Conservation (phyloP, 768 basidiomycete genomes). For the Terana coerulea region DNA sequence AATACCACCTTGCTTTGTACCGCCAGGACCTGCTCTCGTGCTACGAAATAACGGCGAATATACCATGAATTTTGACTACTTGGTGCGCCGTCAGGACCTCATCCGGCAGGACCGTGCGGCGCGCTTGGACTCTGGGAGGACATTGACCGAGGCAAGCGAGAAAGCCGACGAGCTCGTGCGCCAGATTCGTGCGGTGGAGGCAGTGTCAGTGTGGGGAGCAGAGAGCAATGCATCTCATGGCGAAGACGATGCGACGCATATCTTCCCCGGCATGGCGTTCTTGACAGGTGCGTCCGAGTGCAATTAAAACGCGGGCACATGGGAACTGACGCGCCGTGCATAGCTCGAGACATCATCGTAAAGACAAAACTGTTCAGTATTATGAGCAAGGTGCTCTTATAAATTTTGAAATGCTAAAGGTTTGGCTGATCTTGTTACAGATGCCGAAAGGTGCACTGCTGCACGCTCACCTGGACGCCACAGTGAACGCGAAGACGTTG, state of each 20-base stretch:
- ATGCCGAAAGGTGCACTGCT: slow-evolving; percentile 82
- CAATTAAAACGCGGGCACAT: neutral
- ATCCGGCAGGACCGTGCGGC: slow-evolving; percentile 25
- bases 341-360: slow-evolving; percentile 36
- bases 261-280: slow-evolving; percentile 79
- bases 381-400: slow-evolving; percentile 46
- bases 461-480: slow-evolving; percentile 74
- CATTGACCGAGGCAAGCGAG: slow-evolving; percentile 8
- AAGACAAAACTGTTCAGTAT: slow-evolving; percentile 61
- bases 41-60: no score
- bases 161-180: slow-evolving; percentile 62
- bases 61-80: no score
- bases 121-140: slow-evolving; percentile 19
- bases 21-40: no score
- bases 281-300: slow-evolving; percentile 47
- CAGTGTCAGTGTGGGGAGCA: slow-evolving; percentile 52
- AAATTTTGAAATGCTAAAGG: neutral
- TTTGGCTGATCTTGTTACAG: slow-evolving; percentile 28
- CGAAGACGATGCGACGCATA: slow-evolving; percentile 45
- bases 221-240: slow-evolving; percentile 29
- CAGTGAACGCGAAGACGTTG: slow-evolving; percentile 51
- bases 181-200: slow-evolving; percentile 51
- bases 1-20: no score
- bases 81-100: slow-evolving; percentile 19
- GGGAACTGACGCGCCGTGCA: neutral